Conservation (phyloP, 768 basidiomycete species). For the Leccinellum rugosiceps region DNA sequence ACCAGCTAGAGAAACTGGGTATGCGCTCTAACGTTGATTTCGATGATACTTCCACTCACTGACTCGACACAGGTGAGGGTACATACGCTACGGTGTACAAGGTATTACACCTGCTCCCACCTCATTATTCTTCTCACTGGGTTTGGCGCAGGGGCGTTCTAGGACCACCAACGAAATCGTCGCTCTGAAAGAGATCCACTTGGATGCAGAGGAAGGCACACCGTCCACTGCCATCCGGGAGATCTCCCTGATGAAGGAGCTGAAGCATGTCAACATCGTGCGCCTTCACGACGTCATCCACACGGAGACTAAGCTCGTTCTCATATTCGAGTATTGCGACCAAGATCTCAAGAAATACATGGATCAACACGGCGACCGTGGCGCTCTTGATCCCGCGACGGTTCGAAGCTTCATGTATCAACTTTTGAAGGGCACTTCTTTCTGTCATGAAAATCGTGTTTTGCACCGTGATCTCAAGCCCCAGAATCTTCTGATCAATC, state of each 20-base stretch:
- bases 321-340: conserved; percentile 98
- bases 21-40: neutral
- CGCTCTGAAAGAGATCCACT: conserved; percentile 97
- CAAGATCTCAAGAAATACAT: conserved; percentile 99
- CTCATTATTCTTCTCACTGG: neutral
- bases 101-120: conserved; percentile 40
- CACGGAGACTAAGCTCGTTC: conserved; percentile 95
- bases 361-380: conserved; percentile 96
- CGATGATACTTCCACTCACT: conserved; percentile 5
- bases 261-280: conserved; percentile 98
- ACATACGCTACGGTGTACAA: conserved; percentile 98
- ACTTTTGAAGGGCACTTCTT: conserved; percentile 93
- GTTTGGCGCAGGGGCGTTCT: conserved; percentile 70
- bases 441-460: conserved; percentile 98
- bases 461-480: conserved; percentile 98
- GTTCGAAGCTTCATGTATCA: conserved; percentile 98
- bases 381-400: conserved; percentile 85
- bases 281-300: conserved; percentile 98
- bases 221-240: conserved; percentile 98
- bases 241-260: conserved; percentile 98
- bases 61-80: conserved; percentile 61
- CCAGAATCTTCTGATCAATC: conserved; percentile 96
- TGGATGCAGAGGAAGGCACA: conserved; percentile 98
- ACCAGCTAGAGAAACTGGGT: conserved; percentile 87
- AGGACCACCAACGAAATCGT: conserved; percentile 98